Evolutionary conservation across 768 basidiomycete species (phyloP), one percentile per base, ranked within the genome.

Genomic region (Strobilomyces dryophilus): DNA sequence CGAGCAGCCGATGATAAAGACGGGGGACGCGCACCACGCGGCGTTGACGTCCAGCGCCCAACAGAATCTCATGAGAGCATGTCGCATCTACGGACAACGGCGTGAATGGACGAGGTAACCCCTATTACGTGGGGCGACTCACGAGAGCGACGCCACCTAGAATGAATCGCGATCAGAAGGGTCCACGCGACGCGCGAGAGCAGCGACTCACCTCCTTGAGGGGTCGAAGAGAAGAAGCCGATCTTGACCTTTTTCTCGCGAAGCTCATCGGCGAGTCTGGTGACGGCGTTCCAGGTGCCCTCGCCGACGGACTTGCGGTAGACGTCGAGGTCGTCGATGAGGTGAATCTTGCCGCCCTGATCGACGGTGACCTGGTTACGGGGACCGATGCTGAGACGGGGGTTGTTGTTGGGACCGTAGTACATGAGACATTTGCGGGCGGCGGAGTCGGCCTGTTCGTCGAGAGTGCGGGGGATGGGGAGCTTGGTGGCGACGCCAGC

Each of bases 141-240:
- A 90, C 89, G 45, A 98, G 82, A 40, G 95, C 95, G 56, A 98
- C 95, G 67, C 95, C 94, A 66, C 94, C 92, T 84, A 67, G 51
- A 65, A 56, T 56, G 49, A 58, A 40, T 56, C 24, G 47, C 49
- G 52, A 62, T 72, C 62, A 72, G 62, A 59, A 47, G 55, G 47
- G 39, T 50, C 26, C 47, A 53, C 9, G 12, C 32, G 24, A 4
- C 24, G 8, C 47, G 18, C 34, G 39, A 47, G 47, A 44, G 48
- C 54, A 27, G 47, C 37, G 47, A 65, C 79, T 64, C 71, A 87
- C 88, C 85, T 77, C 94, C 94, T 74, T 95, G 92, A 11, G 94
- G 94, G 7, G 95, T 98, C 10, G 92, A 93, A 27, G 89, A 92
- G 73, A 95, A 95, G 80, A 95, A 95, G 21, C 86, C 87, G 58